These are phyloP conservation scores for Stevia rebaudiana DNA, from an alignment of 140 eudicot genomes.

Conservation along the genomic window DNA sequence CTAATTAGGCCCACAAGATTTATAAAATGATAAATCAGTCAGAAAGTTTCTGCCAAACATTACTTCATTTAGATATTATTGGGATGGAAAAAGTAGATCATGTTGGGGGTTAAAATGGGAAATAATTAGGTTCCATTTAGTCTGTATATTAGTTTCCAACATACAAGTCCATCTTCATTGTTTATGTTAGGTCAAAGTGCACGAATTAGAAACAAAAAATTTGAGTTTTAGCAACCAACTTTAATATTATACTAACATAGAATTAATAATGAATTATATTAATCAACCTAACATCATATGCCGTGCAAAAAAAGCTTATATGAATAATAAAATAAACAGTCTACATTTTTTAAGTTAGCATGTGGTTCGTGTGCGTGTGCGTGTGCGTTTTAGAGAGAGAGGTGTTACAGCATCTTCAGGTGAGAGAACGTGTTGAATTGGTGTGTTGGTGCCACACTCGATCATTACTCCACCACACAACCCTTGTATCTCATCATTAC, in stretches of 20 bases:
- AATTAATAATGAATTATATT: no score
- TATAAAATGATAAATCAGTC: not conserved
- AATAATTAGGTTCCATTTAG: not conserved
- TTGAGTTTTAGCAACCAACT: no score
- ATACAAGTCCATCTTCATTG: not conserved
- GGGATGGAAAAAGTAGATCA: not conserved
- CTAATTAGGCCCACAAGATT: not conserved
- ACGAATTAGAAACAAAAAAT: no score
- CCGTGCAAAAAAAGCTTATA: not conserved
- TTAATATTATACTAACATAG: no score
- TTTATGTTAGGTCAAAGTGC: no score
- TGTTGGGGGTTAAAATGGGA: not conserved
- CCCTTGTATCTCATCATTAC: constrained; percentile 61
- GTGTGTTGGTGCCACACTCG: constrained; percentile 72
- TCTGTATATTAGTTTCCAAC: not conserved
- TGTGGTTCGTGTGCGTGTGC: not conserved
- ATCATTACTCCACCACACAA: constrained; percentile 81
- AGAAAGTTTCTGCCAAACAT: not conserved
- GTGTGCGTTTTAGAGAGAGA: not conserved
- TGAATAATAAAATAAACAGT: not conserved
- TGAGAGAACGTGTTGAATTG: constrained; percentile 58
- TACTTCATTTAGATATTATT: not conserved
- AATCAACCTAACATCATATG: not conserved
- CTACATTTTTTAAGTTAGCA: not conserved
- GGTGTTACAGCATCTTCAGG: constrained; percentile 67